Base-by-base conservation (phyloP, 2,329 filamentous ascomycete species). In the Lecanoromycetidae sp. region DNA sequence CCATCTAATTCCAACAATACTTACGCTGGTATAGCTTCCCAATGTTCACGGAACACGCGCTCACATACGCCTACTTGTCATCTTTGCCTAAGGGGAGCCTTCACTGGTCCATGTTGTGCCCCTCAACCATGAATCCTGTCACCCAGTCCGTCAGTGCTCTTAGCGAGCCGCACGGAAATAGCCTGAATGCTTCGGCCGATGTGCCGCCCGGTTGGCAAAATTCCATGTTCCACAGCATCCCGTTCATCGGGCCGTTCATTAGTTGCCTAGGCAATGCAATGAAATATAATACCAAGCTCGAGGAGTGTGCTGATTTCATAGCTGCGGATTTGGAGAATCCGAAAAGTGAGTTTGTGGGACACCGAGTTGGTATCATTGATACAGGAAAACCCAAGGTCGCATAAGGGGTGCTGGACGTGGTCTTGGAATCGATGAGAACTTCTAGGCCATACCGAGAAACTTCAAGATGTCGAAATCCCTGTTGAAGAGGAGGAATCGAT, bases 291-390 rank as follows among this genome's bases (percentile, higher is more conserved):
- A 66, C 62, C 2, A 64, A 60, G 10, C 59, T 67, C 8, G 66
- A 69, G 50, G 60, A 64, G 46, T 62, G 63, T 48, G 66, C 66
- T 2, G 66, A 68, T n/a, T 65, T 68, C 38, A 59, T 70, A 35
- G 64, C 65, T 10, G 57, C 53, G 36, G 66, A 69, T 55, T 55
- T 69, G 36, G 62, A 60, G 48, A 56, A 27, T 26, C 42, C 37
- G 1, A 54, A 58, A 33, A 59, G 57, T 20, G 50, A 54, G 35
- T 66, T 61, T 57, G 56, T 58, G 45, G 63, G 64, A 22, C 56
- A 50, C 39, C 59, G 54, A 17, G 66, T 68, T 2, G 63, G 62
- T 15, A 49, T 66, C 23, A 66, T 63, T 41, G 56, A 62, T 45
- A 51, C 22, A 27, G 56, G 4, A 22, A 38, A 38, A n/a, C n/a